phyloP scores from a whole-genome alignment of 2,329 filamentous ascomycete genomes.

The Alternaria infectoria region DNA sequence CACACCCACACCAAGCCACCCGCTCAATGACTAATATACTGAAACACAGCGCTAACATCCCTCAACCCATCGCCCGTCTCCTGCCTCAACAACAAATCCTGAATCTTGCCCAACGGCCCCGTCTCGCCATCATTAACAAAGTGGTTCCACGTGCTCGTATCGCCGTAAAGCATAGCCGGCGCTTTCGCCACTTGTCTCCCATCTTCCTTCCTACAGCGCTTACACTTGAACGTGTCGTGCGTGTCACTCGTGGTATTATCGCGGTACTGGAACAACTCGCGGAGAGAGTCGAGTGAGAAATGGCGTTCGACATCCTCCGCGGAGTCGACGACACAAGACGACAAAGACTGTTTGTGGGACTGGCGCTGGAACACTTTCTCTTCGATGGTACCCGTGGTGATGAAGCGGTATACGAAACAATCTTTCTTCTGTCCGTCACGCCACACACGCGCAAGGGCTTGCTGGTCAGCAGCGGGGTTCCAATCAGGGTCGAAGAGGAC shows the following conservation, averaged over 20 bases:
- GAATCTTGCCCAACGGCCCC: constrained; percentile 77
- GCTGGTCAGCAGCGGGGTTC: constrained; percentile 97
- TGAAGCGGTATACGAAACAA: constrained; percentile 99
- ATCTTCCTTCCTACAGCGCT: constrained; percentile 82
- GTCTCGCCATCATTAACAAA: constrained; percentile 77
- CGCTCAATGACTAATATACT: constrained; percentile 91
- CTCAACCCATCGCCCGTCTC: constrained; percentile 69
- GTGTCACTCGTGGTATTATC: constrained; percentile 87
- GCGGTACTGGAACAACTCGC: constrained; percentile 94
- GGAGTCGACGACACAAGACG: constrained; percentile 93
- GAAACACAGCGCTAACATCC: constrained; percentile 93
- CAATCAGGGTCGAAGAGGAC: constrained; percentile 94
- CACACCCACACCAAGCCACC: background rate
- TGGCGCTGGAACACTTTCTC: constrained; percentile 99
- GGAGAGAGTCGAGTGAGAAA: constrained; percentile 87
- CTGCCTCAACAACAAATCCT: constrained; percentile 88
- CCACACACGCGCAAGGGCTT: constrained; percentile 96
- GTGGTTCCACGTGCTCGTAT: constrained; percentile 99
- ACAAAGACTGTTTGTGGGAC: constrained; percentile 96
- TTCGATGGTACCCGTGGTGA: constrained; percentile 95
- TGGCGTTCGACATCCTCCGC: constrained; percentile 97
- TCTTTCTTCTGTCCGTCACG: constrained; percentile 99
- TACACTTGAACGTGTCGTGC: constrained; percentile 98
- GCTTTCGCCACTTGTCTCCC: constrained; percentile 89
- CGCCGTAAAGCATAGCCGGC: constrained; percentile 93